These are phyloP conservation scores for Stagonosporopsis rhizophila DNA, from an alignment of 2,329 filamentous ascomycete genomes.

Conservation along the genomic window DNA sequence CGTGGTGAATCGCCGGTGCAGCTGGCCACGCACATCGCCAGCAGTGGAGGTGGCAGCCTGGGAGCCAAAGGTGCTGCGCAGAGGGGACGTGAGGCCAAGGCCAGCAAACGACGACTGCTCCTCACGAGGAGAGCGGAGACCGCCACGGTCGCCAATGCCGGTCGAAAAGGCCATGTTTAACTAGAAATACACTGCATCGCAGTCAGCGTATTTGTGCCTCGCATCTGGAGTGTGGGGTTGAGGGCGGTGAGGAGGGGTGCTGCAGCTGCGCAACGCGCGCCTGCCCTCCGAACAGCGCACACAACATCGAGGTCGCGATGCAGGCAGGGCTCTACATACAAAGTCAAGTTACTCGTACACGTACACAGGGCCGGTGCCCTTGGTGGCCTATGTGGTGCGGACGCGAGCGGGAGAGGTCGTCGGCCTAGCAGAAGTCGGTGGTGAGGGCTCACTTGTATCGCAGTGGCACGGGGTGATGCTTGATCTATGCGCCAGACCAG, in stretches of 20 bases:
- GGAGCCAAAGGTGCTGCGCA: slow-evolving; percentile 67
- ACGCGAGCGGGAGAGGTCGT: slow-evolving; percentile 16
- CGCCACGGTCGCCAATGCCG: slow-evolving; percentile 71
- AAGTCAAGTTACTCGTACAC: slow-evolving; percentile 20
- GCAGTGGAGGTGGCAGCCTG: slow-evolving; percentile 35
- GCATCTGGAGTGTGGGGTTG: slow-evolving; percentile 40
- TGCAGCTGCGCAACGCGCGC: slow-evolving; percentile 23
- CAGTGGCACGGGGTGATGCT: slow-evolving; percentile 19
- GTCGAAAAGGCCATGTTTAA: slow-evolving; percentile 68
- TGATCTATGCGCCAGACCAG: slow-evolving; percentile 21
- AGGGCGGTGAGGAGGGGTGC: slow-evolving; percentile 44
- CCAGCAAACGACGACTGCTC: slow-evolving; percentile 74
- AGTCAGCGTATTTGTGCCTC: slow-evolving; percentile 38
- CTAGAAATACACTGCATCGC: slow-evolving; percentile 48
- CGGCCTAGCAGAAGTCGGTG: slow-evolving; percentile 21
- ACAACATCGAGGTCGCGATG: slow-evolving; percentile 8
- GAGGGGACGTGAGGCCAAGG: slow-evolving; percentile 67
- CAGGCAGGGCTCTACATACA: slow-evolving; percentile 34
- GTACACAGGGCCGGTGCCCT: slow-evolving; percentile 41
- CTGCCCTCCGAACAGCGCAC: slow-evolving; percentile 16
- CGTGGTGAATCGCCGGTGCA: slow-evolving; percentile 93
- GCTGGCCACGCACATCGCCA: slow-evolving; percentile 75
- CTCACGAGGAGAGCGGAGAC: slow-evolving; percentile 78
- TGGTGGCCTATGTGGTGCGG: slow-evolving; percentile 25
- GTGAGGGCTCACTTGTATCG: slow-evolving; percentile 20